Base-by-base conservation (phyloP, 306 rosid genomes). In the Glycine soja region DNA sequence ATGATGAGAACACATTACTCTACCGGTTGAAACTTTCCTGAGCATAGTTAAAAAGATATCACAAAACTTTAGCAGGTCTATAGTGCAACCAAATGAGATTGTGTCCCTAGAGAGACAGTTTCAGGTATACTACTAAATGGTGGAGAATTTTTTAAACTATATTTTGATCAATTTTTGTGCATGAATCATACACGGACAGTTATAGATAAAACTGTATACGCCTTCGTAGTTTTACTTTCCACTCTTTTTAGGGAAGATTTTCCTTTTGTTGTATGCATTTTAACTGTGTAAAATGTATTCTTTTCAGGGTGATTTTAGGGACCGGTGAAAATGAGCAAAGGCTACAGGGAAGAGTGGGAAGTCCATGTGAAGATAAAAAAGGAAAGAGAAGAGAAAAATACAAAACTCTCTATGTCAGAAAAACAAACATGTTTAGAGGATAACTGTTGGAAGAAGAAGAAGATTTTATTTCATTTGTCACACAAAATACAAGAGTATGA, bases 1-100 rank as follows among this genome's bases (percentile, higher is more conserved):
- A 80, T 7, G 98, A 92, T 42, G 97, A 92, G 43, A 84, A 89
- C 72, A 64, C 66, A 12, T 85, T 89, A 67, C 88, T 92, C 65
- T 79, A 82, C 85, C 86, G 86, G 84, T 68, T 84, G 81, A 89
- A 89, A 59, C 78, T 83, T 24, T 78, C 93, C 69, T 70, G 87
- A 69, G 80, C 75, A 45, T 69, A 74, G 72, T 87, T 71, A 51
- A 30, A 51, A 56, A 32, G 11, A 53, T 70, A 4, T 42, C 10
- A 79, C 32, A 19, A 42, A 78, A 24, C 3, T 57, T 79, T 59
- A 32, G 82, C 42, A 57, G 61, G 32, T 64, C 0, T 63, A 0
- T 15, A 11, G 51, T 66, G n/a, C n/a, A 76, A 16, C 51, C 18
- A 19, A 8, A 18, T 14, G 47, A 50, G 63, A 34, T 57, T 79